Evolutionary conservation across 1,139 yeast genomes (phyloP).

Genomic region (Kurtzmaniella quercitrusa): DNA sequence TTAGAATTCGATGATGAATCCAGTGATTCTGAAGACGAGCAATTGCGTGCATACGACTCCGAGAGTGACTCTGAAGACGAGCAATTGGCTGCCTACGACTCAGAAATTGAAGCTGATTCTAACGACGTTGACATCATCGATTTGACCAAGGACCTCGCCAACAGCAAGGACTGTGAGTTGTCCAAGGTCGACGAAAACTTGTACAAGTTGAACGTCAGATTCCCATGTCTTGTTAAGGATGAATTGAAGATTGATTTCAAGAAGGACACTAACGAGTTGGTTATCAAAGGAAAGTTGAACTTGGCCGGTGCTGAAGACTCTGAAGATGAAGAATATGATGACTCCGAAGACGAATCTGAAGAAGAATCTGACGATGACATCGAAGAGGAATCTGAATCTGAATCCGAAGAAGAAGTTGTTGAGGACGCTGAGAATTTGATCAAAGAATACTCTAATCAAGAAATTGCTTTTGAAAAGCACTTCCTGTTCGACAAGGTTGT

Average conservation of each 20-base stretch:
- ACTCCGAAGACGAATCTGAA: constrained; percentile 12
- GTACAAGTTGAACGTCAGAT: constrained; percentile 41
- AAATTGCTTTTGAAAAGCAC: constrained; percentile 43
- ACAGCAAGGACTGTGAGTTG: constrained; percentile 46
- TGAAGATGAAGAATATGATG: constrained; percentile 17
- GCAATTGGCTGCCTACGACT: constrained; percentile 25
- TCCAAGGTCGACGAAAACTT: constrained; percentile 36
- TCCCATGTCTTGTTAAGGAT: constrained; percentile 42
- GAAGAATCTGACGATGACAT: constrained; percentile 11
- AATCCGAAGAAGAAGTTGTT: constrained; percentile 32
- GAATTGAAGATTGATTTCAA: constrained; percentile 41
- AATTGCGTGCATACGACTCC: constrained; percentile 8
- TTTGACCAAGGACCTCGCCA: constrained; percentile 39
- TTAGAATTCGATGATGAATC: constrained; percentile 11
- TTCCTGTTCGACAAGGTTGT: constrained; percentile 42
- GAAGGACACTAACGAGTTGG: constrained; percentile 41
- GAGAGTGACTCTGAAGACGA: constrained; percentile 1
- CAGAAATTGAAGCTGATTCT: constrained; percentile 25
- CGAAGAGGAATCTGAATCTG: constrained; percentile 15
- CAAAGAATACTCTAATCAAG: constrained; percentile 37
- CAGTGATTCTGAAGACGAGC: constrained; percentile 13
- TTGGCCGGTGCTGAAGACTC: constrained; percentile 23
- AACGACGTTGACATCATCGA: constrained; percentile 35
- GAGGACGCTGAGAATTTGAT: constrained; percentile 42
- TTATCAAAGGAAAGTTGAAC: constrained; percentile 40